phyloP scores from a whole-genome alignment of 257 asterid genomes.

The Gardenia jasminoides region DNA sequence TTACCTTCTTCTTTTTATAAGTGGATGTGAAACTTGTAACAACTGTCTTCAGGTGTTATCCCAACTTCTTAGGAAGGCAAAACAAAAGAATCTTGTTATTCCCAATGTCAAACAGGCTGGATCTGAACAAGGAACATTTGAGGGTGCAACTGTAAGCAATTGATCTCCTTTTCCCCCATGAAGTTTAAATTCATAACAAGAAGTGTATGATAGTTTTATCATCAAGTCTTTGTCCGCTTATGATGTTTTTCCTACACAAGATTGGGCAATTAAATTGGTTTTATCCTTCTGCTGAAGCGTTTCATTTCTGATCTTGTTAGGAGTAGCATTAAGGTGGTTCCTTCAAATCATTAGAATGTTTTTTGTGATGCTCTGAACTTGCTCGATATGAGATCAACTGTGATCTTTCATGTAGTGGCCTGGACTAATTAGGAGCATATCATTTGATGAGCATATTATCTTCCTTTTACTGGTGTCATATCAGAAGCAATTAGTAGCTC shows the following conservation, averaged over 20 bases:
- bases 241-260: neutral
- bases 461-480: neutral
- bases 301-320: neutral
- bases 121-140: constrained; percentile 86
- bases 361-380: neutral
- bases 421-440: neutral
- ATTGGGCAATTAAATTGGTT: neutral
- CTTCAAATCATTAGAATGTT: neutral
- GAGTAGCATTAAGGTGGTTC: neutral
- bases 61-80: constrained; percentile 94
- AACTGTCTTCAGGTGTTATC: constrained; percentile 72
- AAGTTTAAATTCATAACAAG: neutral
- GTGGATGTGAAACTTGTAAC: neutral
- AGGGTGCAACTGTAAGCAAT: constrained; percentile 96
- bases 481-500: neutral
- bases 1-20: neutral
- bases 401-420: neutral
- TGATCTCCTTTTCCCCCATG: neutral
- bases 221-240: neutral
- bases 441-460: too few relatives aligned
- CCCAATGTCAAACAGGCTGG: constrained; percentile 97
- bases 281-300: neutral
- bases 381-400: neutral
- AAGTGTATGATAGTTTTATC: neutral
- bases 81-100: constrained; percentile 72